Percentiles rank a stretch among this genome's conserved stretches.
phyloP scores from a whole-genome alignment of 2,329 filamentous ascomycete genomes.

The Juglanconis oblonga region DNA sequence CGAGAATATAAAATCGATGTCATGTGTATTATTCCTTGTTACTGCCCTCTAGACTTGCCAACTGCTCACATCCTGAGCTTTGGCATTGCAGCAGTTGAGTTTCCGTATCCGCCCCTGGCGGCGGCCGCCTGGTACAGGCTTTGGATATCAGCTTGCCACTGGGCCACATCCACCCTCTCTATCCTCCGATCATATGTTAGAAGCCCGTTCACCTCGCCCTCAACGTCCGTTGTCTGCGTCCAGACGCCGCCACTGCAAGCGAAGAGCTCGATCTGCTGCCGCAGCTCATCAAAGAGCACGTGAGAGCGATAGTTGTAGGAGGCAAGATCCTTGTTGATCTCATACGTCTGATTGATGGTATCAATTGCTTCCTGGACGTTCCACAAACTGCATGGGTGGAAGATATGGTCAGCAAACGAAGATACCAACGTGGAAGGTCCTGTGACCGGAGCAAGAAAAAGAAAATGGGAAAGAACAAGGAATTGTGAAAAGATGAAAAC shows the following conservation, averaged over 20 bases:
- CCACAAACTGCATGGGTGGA: slow-evolving; percentile 53
- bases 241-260: slow-evolving; percentile 67
- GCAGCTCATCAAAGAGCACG: slow-evolving; percentile 57
- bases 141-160: slow-evolving; percentile 61
- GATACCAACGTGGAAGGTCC: not conserved
- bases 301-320: slow-evolving; percentile 67
- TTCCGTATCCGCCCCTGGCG: slow-evolving; percentile 13
- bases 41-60: not conserved
- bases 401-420: not conserved
- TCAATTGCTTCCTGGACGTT: slow-evolving; percentile 58
- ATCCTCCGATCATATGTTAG: slow-evolving; percentile 66
- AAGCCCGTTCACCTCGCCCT: slow-evolving; percentile 71
- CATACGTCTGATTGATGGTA: slow-evolving; percentile 64
- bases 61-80: not conserved
- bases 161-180: slow-evolving; percentile 50
- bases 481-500: slow-evolving; percentile 21
- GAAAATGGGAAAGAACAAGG: not conserved
- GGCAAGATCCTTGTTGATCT: slow-evolving; percentile 55
- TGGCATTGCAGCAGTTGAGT: not conserved
- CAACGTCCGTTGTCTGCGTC: slow-evolving; percentile 73
- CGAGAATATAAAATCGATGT: too few species aligned
- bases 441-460: not conserved
- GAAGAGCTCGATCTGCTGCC: slow-evolving; percentile 57
- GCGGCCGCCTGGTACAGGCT: slow-evolving; percentile 56
- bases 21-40: not conserved